Evolutionary conservation across 139 green algal genomes (phyloP).

Genomic region (Dunaliella sp.): DNA sequence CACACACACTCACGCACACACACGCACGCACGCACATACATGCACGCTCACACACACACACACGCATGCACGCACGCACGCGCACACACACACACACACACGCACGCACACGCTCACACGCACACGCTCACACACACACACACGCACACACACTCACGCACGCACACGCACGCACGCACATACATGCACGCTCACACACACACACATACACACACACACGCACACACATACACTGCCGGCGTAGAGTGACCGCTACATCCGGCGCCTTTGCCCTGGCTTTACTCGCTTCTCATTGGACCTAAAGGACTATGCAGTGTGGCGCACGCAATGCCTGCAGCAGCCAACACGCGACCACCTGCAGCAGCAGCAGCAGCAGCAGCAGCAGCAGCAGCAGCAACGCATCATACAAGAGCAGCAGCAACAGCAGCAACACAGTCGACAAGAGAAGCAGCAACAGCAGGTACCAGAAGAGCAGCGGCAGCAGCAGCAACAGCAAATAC

Average conservation of each 20-base stretch:
- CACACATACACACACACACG: background rate
- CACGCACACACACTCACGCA: background rate
- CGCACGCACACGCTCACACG: background rate
- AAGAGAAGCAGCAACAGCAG: conserved; percentile 2
- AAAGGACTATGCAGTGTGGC: conserved; percentile 9
- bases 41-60: background rate
- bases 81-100: background rate
- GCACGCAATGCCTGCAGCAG: background rate
- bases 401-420: background rate
- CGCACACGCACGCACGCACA: background rate
- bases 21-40: background rate
- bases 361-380: background rate
- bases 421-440: background rate
- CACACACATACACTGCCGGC: background rate
- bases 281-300: background rate
- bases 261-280: background rate
- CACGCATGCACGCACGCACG: background rate
- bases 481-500: conserved; percentile 5
- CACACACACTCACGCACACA: background rate
- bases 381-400: background rate
- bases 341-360: background rate
- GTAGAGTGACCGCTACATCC: background rate
- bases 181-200: background rate
- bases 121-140: background rate
- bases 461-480: background rate